A percentile compares a stretch with the other conserved stretches of the same genome.
These are phyloP conservation scores for Plectosphaerella cucumerina DNA, from an alignment of 2,329 filamentous ascomycete species.

Conservation along the genomic window DNA sequence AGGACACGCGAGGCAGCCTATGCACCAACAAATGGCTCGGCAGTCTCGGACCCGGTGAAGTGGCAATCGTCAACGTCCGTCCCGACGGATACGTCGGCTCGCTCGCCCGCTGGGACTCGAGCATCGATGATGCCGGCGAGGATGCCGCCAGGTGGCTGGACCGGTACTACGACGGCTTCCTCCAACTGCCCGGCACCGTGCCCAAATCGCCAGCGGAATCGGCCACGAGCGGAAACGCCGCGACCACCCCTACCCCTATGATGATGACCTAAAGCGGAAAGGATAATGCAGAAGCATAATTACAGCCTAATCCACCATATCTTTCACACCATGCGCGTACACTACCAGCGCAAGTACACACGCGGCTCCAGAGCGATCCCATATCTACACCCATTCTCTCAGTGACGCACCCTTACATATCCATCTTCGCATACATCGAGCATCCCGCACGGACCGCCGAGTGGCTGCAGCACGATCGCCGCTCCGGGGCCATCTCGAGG, in stretches of 20 bases:
- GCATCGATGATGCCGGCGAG: slow-evolving; percentile 44
- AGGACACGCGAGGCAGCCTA: slow-evolving; percentile 43
- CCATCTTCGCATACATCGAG: too few species aligned
- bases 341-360: too few species aligned
- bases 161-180: slow-evolving; percentile 49
- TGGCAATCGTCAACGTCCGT: slow-evolving; percentile 63
- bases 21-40: slow-evolving; percentile 70
- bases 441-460: too few species aligned
- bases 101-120: slow-evolving; percentile 50
- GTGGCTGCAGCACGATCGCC: too few species aligned
- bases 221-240: not conserved
- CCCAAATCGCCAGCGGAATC: slow-evolving; percentile 1
- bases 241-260: slow-evolving; percentile 6
- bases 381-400: too few species aligned
- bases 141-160: slow-evolving; percentile 52
- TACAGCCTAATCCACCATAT: not conserved
- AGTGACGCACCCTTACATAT: too few species aligned
- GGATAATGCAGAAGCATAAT: not conserved
- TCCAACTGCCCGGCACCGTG: slow-evolving; percentile 37
- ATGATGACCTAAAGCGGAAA: not conserved
- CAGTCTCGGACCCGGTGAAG: slow-evolving; percentile 48
- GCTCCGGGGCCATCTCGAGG: too few species aligned
- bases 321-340: not conserved
- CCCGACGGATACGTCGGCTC: slow-evolving; percentile 72
- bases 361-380: too few species aligned